Evolutionary conservation across 2,329 filamentous ascomycete species (phyloP).

Genomic region (Periglandula ipomoeae): DNA sequence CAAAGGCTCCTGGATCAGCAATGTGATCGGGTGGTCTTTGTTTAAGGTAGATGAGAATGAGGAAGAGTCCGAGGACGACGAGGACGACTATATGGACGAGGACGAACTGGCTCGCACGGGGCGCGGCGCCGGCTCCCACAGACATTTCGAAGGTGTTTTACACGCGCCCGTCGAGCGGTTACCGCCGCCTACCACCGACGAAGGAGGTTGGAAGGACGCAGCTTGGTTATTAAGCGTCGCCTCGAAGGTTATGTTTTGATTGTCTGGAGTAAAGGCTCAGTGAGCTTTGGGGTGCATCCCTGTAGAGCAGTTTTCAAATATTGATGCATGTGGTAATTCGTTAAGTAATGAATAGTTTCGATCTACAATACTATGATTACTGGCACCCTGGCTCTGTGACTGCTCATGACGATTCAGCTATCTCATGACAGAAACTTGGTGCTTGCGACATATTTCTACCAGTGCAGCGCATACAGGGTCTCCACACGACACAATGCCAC

Average conservation of each 20-base stretch:
- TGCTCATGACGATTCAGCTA: too few species aligned
- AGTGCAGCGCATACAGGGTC: too few species aligned
- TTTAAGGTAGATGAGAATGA: slow-evolving; percentile 55
- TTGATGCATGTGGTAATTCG: too few species aligned
- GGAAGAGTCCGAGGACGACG: slow-evolving; percentile 37
- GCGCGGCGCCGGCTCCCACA: slow-evolving; percentile 24
- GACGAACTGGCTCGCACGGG: slow-evolving; percentile 19
- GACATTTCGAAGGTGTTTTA: slow-evolving; percentile 32
- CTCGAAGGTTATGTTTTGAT: slow-evolving; percentile 48
- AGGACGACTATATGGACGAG: slow-evolving; percentile 19
- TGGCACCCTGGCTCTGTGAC: too few species aligned
- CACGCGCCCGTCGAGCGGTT: slow-evolving; percentile 35
- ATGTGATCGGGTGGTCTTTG: slow-evolving; percentile 49
- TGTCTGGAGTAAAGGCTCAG: background rate
- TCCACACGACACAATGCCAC: too few species aligned
- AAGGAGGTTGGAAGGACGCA: slow-evolving; percentile 57
- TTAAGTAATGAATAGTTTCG: too few species aligned
- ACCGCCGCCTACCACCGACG: slow-evolving; percentile 39
- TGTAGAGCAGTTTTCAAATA: too few species aligned
- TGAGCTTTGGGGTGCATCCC: background rate
- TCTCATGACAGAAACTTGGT: too few species aligned
- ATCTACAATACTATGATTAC: too few species aligned
- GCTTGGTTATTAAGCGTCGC: slow-evolving; percentile 60
- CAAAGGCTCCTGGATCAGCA: slow-evolving; percentile 50
- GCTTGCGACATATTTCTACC: too few species aligned